Base-by-base conservation (phyloP, 306 rosid genomes). In the Sindora glabra region DNA sequence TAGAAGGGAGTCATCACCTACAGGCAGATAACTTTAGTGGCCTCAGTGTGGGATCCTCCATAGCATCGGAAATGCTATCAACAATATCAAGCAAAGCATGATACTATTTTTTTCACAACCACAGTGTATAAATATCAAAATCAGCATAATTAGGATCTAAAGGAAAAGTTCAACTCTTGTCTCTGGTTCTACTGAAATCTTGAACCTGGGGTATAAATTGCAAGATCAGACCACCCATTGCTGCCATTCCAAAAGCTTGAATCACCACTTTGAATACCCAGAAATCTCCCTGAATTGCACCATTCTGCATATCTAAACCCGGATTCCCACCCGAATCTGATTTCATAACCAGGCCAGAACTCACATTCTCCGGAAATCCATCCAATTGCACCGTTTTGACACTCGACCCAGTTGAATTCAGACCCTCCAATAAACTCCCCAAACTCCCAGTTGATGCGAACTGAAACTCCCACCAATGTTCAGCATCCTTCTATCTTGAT, bases 131-230 rank as follows among this genome's bases (percentile, higher is more conserved):
- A 13, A 51, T 21, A 62, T 46, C 38, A 65, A 64, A 71, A 67
- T 73, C 22, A 65, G 30, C 62, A 80, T 30, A 55, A 63, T 38
- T 18, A 52, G 41, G 66, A 5, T 50, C 56, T 30, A 17, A 53
- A 5, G 8, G 16, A 60, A 36, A 44, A 19, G 56, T 65, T 71
- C 30, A 48, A 39, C 21, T 34, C 18, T 48, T 56, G 22, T 55
- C 26, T 19, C 16, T 56, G 22, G 62, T 58, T 69, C 84, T 87
- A 87, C 80, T 73, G 87, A 73, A 65, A 86, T 68, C 54, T 82
- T 22, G 97, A 76, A 44, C 94, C 86, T 37, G 95, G 94, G n/a
- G 95, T 82, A 70, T 78, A 86, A 58, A 90, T 90, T n/a, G 97
- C 86, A 56, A 84, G 95, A 51, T 84, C 86, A 40, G 95, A 85